Conservation (phyloP, 202 grass and related monocot species). For the Carex sylvatica region DNA sequence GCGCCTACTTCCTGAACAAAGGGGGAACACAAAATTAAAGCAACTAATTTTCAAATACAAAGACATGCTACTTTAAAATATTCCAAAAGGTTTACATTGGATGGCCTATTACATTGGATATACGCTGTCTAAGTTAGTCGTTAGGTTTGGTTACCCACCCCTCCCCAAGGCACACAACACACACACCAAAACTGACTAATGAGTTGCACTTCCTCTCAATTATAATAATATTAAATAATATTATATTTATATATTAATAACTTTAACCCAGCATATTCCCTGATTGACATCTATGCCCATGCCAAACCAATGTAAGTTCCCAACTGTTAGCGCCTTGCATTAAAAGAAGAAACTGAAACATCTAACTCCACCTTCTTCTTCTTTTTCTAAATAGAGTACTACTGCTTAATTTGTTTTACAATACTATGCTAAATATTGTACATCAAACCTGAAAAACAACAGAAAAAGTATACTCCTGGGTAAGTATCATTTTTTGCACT, state of each 20-base stretch:
- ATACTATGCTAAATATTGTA: background rate
- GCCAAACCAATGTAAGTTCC: background rate
- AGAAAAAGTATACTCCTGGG: background rate
- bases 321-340: background rate
- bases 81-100: background rate
- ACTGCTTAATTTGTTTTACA: constrained; percentile 3
- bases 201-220: background rate
- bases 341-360: background rate
- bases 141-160: background rate
- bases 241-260: background rate
- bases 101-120: background rate
- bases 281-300: background rate
- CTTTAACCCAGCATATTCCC: constrained; percentile 14
- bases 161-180: no score
- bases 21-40: background rate
- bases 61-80: background rate
- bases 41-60: background rate
- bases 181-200: background rate
- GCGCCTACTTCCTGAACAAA: constrained; percentile 7
- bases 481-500: background rate
- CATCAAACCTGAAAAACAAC: background rate
- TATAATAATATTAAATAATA: constrained; percentile 12
- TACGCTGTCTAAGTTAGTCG: background rate
- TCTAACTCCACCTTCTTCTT: background rate
- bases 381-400: background rate